A percentile compares a stretch with the other conserved stretches of the same genome.
phyloP scores from a whole-genome alignment of 257 asterid species.

The Solanum paucissectum region DNA sequence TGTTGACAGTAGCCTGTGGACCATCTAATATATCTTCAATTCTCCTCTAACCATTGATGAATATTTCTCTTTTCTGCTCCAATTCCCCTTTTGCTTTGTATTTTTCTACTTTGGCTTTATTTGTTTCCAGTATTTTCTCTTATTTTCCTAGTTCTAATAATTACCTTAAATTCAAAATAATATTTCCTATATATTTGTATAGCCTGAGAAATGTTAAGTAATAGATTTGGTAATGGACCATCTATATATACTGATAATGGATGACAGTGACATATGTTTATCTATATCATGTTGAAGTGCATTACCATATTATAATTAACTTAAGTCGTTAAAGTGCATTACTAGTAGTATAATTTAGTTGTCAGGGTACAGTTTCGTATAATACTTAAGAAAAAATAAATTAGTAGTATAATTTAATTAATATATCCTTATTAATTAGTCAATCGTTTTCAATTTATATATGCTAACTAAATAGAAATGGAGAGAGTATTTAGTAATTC shows the following conservation, averaged over 20 bases:
- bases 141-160: neutral
- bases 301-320: neutral
- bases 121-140: neutral
- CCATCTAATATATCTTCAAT: neutral
- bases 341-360: neutral
- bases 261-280: neutral
- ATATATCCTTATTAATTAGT: neutral
- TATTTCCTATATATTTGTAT: neutral
- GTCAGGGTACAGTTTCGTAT: neutral
- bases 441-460: neutral
- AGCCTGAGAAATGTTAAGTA: neutral
- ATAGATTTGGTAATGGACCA: neutral
- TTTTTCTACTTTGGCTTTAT: constrained; percentile 1
- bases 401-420: neutral
- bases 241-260: neutral
- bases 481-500: neutral
- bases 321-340: neutral
- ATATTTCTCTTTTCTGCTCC: neutral
- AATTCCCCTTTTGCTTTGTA: neutral
- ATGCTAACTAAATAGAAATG: too few species aligned
- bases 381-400: neutral
- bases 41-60: neutral
- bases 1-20: neutral
- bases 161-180: neutral
- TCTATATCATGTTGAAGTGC: neutral